These are phyloP conservation scores for Forsythia viridissima DNA, from an alignment of 257 asterid genomes.

Conservation along the genomic window DNA sequence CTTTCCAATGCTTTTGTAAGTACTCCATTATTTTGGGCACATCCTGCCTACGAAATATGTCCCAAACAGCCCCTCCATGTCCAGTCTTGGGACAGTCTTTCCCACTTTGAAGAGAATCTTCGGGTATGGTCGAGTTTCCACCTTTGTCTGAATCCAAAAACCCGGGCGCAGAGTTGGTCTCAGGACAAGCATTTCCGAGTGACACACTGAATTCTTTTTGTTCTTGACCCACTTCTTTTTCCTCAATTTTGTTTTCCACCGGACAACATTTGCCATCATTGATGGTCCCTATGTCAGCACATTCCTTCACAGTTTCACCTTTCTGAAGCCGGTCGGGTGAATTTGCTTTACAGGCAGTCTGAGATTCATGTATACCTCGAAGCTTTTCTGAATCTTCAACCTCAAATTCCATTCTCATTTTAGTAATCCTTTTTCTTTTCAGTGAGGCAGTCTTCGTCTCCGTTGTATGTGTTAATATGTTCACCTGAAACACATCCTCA, in stretches of 20 bases:
- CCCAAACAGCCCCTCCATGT: slow-evolving; percentile 50
- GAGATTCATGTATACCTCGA: slow-evolving; percentile 18
- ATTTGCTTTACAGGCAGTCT: slow-evolving; percentile 12
- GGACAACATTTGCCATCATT: slow-evolving; percentile 7
- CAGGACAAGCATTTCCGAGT: slow-evolving; percentile 2
- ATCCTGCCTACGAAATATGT: slow-evolving; percentile 50
- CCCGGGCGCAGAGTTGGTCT: neutral
- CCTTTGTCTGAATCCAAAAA: neutral
- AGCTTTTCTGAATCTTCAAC: slow-evolving; percentile 22
- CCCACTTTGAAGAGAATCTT: slow-evolving; percentile 15
- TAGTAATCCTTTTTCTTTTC: slow-evolving; percentile 32
- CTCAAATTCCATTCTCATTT: slow-evolving; percentile 33
- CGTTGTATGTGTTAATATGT: slow-evolving; percentile 67
- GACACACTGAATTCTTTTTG: neutral
- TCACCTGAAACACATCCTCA: slow-evolving; percentile 57
- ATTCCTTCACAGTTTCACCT: slow-evolving; percentile 16
- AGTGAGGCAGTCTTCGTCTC: slow-evolving; percentile 38
- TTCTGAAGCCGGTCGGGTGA: slow-evolving; percentile 11
- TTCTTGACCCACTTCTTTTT: neutral
- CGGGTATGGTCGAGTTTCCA: slow-evolving; percentile 4
- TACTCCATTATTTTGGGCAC: slow-evolving; percentile 46
- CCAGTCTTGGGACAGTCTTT: slow-evolving; percentile 12
- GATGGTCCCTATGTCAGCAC: neutral
- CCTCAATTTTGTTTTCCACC: slow-evolving; percentile 14
- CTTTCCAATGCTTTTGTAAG: slow-evolving; percentile 41